Evolutionary conservation across 2,329 filamentous ascomycete species (phyloP).

Genomic region (Microdochium paspali): DNA sequence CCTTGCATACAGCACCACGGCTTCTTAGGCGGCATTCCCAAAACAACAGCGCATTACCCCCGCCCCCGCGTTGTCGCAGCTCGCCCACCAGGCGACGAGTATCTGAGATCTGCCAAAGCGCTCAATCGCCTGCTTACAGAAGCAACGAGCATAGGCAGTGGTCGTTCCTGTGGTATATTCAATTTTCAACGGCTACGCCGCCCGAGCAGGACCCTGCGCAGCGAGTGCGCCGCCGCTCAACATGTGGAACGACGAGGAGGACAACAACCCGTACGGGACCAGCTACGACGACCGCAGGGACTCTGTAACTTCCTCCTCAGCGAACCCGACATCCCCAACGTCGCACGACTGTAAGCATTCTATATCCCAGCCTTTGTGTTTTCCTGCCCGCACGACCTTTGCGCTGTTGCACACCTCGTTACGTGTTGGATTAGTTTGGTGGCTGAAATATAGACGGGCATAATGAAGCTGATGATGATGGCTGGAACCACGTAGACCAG

Average conservation of each 20-base stretch:
- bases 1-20: not conserved
- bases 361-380: constrained; percentile 3
- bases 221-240: constrained; percentile 13
- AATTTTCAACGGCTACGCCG: too few relatives aligned
- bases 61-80: not conserved
- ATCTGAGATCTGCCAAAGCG: not conserved
- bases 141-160: not conserved
- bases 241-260: constrained; percentile 96
- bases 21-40: not conserved
- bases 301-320: constrained; percentile 60
- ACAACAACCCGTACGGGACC: constrained; percentile 91
- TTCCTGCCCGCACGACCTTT: not conserved
- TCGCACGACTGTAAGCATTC: constrained; percentile 43
- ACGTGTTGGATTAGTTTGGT: not conserved
- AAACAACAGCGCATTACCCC: not conserved
- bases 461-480: constrained; percentile 31
- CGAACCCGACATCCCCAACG: constrained; percentile 54
- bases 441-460: not conserved
- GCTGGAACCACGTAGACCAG: constrained; percentile 36
- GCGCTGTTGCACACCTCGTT: constrained; percentile 4
- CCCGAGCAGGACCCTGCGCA: not conserved
- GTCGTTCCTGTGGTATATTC: not conserved
- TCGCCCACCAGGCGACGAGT: not conserved
- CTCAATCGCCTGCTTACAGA: not conserved
- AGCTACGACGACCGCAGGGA: constrained; percentile 77